Base-by-base conservation (phyloP, 768 basidiomycete genomes). In the Erythrobasidium yunnanense region DNA sequence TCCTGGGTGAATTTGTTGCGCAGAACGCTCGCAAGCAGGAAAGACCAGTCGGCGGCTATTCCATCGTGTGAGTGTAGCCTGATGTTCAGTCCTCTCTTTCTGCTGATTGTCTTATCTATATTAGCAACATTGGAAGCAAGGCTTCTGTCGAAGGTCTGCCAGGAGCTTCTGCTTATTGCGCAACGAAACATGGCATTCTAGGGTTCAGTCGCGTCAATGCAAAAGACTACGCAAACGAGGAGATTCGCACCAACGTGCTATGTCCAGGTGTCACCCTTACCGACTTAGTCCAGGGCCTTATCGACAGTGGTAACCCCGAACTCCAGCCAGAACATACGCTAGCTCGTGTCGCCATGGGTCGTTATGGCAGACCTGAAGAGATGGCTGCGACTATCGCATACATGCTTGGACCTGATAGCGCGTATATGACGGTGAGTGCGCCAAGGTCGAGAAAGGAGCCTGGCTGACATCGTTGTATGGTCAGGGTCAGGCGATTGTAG, bases 161-260 rank as follows among this genome's bases (percentile, higher is more conserved):
- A 30, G 53, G 53, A 5, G 53, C 53, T 5, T 22, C 53, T n/a
- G 53, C 53, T 8, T 55, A 55, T 20, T 55, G 53, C 20, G 53
- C 53, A 25, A 55, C 53, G 6, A 55, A 55, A 33, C 53, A 55
- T 32, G 53, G 29, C 4, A 32, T 55, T 27, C 35, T 55, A 29
- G 53, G 53, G 53, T 55, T 55, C 25, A 55, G 53, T 33, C n/a
- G 53, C 17, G 53, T 55, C 53, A 55, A 55, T 20, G 53, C 53
- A 8, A 55, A 55, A 27, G 53, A 55, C 53, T 55, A 55, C 20
- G 53, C 53, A 17, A 27, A 27, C 6, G 53, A 55, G 6, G 35
- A 55, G 29, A 55, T 55, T 30, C 53, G 53, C 8, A 55, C 29
- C 8, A 55, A 55, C 35, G 53, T 55, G 17, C 53, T 55, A 17